Evolutionary conservation across 1,284 basidiomycete species (phyloP).

Genomic region (Tetrapyrgos nigripes): DNA sequence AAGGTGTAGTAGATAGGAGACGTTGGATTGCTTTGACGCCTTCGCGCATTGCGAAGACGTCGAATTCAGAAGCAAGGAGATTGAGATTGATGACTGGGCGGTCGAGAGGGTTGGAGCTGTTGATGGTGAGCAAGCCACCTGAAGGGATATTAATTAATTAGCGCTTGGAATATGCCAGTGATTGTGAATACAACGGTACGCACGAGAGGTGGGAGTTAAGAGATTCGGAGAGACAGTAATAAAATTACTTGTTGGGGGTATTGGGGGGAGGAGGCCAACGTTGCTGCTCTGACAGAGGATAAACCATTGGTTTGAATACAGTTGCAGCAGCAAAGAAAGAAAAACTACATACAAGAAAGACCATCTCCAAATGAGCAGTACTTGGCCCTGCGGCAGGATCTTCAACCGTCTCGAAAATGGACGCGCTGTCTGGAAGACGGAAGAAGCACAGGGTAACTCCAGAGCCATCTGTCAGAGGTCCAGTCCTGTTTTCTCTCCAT

Average conservation of each 20-base stretch:
- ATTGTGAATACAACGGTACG: too few species aligned
- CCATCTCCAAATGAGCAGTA: conserved; percentile 8
- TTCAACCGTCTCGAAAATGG: conserved; percentile 10
- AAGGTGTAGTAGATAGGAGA: conserved; percentile 27
- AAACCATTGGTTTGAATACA: too few species aligned
- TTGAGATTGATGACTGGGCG: conserved; percentile 19
- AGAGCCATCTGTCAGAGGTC: conserved; percentile 24
- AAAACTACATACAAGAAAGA: too few species aligned
- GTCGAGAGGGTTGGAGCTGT: conserved; percentile 18
- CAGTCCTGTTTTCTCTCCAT: conserved; percentile 25
- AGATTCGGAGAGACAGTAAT: too few species aligned
- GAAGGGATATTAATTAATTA: background rate
- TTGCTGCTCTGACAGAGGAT: too few species aligned
- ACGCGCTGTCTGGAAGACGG: conserved; percentile 22
- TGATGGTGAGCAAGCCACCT: conserved; percentile 20
- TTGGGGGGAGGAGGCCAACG: too few species aligned
- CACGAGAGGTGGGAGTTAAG: too few species aligned
- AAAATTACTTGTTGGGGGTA: too few species aligned
- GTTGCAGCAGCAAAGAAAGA: too few species aligned
- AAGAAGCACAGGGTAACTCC: conserved; percentile 27
- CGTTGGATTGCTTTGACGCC: conserved; percentile 23
- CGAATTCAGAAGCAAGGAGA: conserved; percentile 17
- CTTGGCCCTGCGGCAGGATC: conserved; percentile 23
- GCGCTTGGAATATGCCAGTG: background rate
- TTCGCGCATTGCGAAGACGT: conserved; percentile 24